phyloP scores from a whole-genome alignment of 1,139 yeast genomes.

The Yamadazyma triangularis region DNA sequence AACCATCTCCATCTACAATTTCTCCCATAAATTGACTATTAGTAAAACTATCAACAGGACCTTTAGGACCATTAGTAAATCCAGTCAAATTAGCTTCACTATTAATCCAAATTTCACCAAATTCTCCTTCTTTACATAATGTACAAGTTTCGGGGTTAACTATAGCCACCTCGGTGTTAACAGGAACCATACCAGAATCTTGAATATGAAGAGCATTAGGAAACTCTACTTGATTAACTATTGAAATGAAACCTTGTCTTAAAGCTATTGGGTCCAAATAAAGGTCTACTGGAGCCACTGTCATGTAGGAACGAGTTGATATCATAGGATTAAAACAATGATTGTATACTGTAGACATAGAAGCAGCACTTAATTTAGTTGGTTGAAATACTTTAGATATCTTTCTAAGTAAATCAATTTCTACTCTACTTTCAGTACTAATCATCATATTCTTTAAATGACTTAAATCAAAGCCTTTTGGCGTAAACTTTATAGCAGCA shows the following conservation, averaged over 20 bases:
- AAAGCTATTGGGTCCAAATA: conserved; percentile 86
- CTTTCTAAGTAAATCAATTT: conserved; percentile 52
- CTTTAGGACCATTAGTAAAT: conserved; percentile 55
- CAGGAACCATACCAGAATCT: conserved; percentile 96
- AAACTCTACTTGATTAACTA: conserved; percentile 68
- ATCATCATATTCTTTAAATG: conserved; percentile 80
- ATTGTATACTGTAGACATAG: conserved; percentile 74
- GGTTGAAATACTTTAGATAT: conserved; percentile 62
- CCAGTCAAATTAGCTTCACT: conserved; percentile 76
- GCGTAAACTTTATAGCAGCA: conserved; percentile 60
- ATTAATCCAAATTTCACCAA: conserved; percentile 96
- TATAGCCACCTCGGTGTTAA: conserved; percentile 87
- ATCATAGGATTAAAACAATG: conserved; percentile 82
- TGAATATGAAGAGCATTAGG: conserved; percentile 74
- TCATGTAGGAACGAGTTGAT: conserved; percentile 80
- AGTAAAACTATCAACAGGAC: conserved; percentile 38
- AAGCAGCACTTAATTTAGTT: conserved; percentile 62
- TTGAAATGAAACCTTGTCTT: conserved; percentile 79
- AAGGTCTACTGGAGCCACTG: conserved; percentile 85
- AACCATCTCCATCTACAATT: conserved; percentile 56
- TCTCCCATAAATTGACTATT: conserved; percentile 50
- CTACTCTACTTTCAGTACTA: conserved; percentile 73
- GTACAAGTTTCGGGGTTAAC: conserved; percentile 88
- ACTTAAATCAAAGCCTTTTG: conserved; percentile 61
- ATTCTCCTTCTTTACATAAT: conserved; percentile 86